These are phyloP conservation scores for Tolypocladium album DNA, from an alignment of 2,329 filamentous ascomycete genomes.

Conservation along the genomic window DNA sequence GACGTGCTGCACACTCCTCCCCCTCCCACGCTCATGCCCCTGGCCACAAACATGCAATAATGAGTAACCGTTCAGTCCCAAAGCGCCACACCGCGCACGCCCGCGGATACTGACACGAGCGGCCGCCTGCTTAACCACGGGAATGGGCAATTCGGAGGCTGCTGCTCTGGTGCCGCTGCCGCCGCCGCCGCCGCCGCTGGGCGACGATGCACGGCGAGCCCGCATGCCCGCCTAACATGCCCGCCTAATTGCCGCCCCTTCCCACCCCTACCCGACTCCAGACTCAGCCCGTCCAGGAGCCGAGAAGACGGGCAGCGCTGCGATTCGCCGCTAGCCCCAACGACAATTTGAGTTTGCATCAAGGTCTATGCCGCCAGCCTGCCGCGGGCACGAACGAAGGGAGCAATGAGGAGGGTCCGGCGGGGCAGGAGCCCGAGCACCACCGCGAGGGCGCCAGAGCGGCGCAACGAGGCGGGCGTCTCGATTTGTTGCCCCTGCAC, in stretches of 20 bases:
- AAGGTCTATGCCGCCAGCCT: background rate
- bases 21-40: background rate
- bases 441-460: background rate
- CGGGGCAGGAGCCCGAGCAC: background rate
- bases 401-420: background rate
- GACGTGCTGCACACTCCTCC: background rate
- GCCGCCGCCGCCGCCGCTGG: background rate
- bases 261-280: background rate
- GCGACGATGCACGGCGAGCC: background rate
- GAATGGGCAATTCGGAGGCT: background rate
- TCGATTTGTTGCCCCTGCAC: background rate
- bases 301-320: background rate
- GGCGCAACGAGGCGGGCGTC: background rate
- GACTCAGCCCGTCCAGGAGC: background rate
- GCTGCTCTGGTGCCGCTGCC: background rate
- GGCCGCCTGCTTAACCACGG: background rate
- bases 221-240: background rate
- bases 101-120: background rate
- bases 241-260: background rate
- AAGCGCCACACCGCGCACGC: background rate
- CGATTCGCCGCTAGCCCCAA: background rate
- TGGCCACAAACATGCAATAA: background rate
- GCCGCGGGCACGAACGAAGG: background rate
- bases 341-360: background rate
- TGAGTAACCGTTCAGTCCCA: background rate